Evolutionary conservation across 1,284 basidiomycete genomes (phyloP).

Genomic region (Boletus semigastroideus): DNA sequence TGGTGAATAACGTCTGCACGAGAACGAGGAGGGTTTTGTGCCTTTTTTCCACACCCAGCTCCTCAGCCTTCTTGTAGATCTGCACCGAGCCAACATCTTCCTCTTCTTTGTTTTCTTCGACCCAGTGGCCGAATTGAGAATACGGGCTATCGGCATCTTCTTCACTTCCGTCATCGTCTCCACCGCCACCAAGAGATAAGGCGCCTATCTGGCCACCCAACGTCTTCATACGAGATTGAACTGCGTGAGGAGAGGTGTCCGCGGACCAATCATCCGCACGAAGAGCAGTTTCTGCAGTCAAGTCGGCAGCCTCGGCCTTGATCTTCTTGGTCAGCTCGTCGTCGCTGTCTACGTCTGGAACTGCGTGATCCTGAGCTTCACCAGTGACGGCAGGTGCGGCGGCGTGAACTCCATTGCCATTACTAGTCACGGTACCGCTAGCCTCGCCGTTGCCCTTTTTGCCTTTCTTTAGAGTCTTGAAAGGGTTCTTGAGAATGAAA

Average conservation of each 20-base stretch:
- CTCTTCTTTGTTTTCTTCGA: conserved; percentile 72
- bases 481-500: conserved; percentile 98
- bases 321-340: conserved; percentile 83
- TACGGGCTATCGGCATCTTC: conserved; percentile 89
- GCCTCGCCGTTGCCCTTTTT: conserved; percentile 60
- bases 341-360: conserved; percentile 61
- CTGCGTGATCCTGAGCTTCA: conserved; percentile 36
- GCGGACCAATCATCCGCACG: conserved; percentile 85
- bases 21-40: conserved; percentile 90
- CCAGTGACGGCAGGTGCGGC: conserved; percentile 25
- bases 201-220: conserved; percentile 64
- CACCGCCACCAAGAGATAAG: conserved; percentile 39
- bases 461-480: conserved; percentile 84
- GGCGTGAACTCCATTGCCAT: conserved; percentile 45
- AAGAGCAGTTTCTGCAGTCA: conserved; percentile 60
- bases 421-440: conserved; percentile 51
- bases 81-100: conserved; percentile 55
- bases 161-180: conserved; percentile 81
- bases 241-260: conserved; percentile 90
- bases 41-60: conserved; percentile 93
- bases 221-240: conserved; percentile 82
- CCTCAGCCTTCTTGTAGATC: conserved; percentile 89
- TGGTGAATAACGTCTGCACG: conserved; percentile 85
- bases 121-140: conserved; percentile 81
- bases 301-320: conserved; percentile 81